Conservation (phyloP, 805 yeast species). For the Barnettozyma siamensis region DNA sequence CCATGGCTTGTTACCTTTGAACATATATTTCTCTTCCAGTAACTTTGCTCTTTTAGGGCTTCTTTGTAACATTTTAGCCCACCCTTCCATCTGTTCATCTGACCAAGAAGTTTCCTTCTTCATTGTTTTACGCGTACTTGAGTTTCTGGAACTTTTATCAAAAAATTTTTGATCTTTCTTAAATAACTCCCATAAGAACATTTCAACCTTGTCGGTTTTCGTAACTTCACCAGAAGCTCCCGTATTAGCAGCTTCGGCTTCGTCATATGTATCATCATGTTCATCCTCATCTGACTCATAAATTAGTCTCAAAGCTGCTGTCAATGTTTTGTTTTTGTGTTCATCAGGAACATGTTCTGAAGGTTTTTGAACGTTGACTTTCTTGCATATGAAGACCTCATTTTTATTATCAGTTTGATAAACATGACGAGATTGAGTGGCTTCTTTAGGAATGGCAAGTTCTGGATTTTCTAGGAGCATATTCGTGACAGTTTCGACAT, state of each 20-base stretch:
- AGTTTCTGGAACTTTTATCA: constrained; percentile 43
- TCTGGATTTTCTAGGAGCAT: constrained; percentile 58
- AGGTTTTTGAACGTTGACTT: constrained; percentile 11
- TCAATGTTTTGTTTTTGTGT: constrained; percentile 50
- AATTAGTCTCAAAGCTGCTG: constrained; percentile 54
- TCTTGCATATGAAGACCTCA: constrained; percentile 15
- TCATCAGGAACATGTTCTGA: constrained; percentile 35
- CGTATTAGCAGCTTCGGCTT: constrained; percentile 31
- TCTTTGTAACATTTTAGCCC: constrained; percentile 72
- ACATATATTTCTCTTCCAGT: constrained; percentile 57
- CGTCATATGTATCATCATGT: constrained; percentile 73
- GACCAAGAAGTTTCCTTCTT: constrained; percentile 59
- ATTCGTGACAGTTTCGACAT: constrained; percentile 55
- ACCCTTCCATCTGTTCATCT: constrained; percentile 90
- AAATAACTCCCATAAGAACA: constrained; percentile 49
- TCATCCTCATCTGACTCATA: constrained; percentile 82
- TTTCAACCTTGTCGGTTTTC: constrained; percentile 40
- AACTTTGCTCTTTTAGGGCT: constrained; percentile 57
- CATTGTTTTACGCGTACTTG: constrained; percentile 45
- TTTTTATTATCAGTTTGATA: constrained; percentile 16
- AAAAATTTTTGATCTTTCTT: constrained; percentile 46
- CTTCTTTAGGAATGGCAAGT: constrained; percentile 24
- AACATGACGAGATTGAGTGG: constrained; percentile 11
- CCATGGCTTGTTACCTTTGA: constrained; percentile 35
- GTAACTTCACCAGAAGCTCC: constrained; percentile 17